Percentiles rank a stretch among this genome's conserved stretches.
phyloP scores from a whole-genome alignment of 257 asterid species.

The Primulina eburnea region DNA sequence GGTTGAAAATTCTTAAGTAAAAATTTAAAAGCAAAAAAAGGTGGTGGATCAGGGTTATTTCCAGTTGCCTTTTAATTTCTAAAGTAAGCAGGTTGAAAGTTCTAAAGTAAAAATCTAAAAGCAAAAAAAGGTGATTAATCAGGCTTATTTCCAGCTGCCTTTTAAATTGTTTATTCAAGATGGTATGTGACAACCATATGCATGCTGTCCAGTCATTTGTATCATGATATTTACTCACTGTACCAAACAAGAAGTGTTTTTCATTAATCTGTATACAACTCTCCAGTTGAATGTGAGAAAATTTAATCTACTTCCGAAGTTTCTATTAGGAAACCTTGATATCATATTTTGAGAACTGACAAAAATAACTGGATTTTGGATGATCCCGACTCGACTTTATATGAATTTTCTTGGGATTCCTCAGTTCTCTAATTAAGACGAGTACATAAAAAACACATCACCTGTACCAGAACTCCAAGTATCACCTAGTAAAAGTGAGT shows the following conservation, averaged over 20 bases:
- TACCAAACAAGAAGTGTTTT: not conserved
- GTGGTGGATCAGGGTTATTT: too few relatives aligned
- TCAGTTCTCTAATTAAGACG: not conserved
- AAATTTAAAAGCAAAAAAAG: not conserved
- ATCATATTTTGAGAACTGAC: too few relatives aligned
- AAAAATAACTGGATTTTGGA: too few relatives aligned
- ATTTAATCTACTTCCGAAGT: too few relatives aligned
- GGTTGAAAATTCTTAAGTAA: not conserved
- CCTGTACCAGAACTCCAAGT: too few relatives aligned
- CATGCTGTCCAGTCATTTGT: not conserved
- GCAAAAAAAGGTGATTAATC: not conserved
- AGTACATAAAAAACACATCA: not conserved
- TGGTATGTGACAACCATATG: not conserved
- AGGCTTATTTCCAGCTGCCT: not conserved
- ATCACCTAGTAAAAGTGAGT: not conserved
- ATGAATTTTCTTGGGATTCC: not conserved
- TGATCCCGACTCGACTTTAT: too few relatives aligned
- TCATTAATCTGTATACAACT: not conserved
- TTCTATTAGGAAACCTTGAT: too few relatives aligned
- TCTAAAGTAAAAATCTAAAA: not conserved
- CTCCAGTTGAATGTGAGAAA: not conserved
- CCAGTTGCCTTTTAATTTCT: too few relatives aligned
- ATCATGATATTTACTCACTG: not conserved
- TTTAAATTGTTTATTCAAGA: not conserved
- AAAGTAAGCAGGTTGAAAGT: not conserved